phyloP scores from a whole-genome alignment of 345 rosid genomes.

The Ceriops zippeliana region DNA sequence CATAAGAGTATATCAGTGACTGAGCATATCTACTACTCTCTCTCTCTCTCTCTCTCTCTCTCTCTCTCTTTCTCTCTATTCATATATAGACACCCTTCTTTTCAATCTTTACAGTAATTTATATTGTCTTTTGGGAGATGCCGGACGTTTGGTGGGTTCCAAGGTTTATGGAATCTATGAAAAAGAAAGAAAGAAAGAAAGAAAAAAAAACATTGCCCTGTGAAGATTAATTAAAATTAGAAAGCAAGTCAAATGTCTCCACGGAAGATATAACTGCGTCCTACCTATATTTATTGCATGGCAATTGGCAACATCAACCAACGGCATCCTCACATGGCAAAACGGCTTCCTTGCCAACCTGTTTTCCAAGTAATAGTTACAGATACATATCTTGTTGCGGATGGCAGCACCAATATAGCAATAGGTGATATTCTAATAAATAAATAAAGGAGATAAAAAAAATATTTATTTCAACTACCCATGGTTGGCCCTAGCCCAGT shows the following conservation, averaged over 20 bases:
- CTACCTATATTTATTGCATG: not conserved
- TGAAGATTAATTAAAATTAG: not conserved
- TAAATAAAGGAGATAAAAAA: slow-evolving; percentile 13
- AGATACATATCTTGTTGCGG: not conserved
- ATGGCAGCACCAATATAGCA: not conserved
- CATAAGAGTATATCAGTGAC: no score
- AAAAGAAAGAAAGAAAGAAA: not conserved
- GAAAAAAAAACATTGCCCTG: not conserved
- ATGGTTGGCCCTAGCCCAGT: no score
- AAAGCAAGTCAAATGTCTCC: not conserved
- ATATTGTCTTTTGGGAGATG: not conserved
- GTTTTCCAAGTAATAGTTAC: not conserved
- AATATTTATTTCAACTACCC: not conserved
- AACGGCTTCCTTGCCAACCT: not conserved
- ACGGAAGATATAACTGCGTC: not conserved
- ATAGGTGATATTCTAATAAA: not conserved
- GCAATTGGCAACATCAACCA: not conserved
- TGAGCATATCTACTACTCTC: no score
- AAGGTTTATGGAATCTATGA: slow-evolving; percentile 2
- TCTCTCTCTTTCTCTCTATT: no score
- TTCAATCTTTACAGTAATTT: no score
- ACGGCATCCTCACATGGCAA: slow-evolving; percentile 3
- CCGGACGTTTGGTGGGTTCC: slow-evolving; percentile 1
- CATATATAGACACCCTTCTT: no score
- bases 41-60: no score